A percentile compares a stretch with the other conserved stretches of the same genome.
Conservation (phyloP, 164 flowering plant genomes). For the Taxillus chinensis region DNA sequence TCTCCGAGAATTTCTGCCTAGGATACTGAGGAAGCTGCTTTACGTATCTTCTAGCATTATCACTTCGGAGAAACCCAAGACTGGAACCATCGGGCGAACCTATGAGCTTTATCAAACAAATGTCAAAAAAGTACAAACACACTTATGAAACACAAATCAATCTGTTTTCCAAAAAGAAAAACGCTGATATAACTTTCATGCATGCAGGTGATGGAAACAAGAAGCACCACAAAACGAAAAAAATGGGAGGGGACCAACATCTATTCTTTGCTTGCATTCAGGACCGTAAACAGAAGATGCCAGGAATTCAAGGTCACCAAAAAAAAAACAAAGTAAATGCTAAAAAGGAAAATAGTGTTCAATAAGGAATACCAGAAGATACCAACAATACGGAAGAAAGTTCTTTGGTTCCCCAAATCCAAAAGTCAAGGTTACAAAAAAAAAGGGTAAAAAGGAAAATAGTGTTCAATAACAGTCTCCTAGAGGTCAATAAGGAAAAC, state of each 20-base stretch:
- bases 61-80: slow-evolving; percentile 92
- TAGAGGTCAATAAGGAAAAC: no score
- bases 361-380: no score
- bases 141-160: slow-evolving; percentile 2
- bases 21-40: slow-evolving; percentile 89
- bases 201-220: background rate
- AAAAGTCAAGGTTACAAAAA: no score
- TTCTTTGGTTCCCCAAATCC: no score
- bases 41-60: slow-evolving; percentile 83
- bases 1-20: slow-evolving; percentile 53
- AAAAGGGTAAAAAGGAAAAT: no score
- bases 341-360: no score
- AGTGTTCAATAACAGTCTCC: no score
- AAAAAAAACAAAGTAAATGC: no score
- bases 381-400: no score
- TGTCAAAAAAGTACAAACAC: background rate
- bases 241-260: background rate
- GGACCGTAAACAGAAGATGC: no score
- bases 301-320: no score
- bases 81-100: slow-evolving; percentile 95
- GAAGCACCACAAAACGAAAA: background rate
- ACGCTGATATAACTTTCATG: background rate
- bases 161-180: background rate
- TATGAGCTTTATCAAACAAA: slow-evolving; percentile 42
- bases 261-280: background rate